These are phyloP conservation scores for Candida verbasci DNA, from an alignment of 805 yeast species.

Conservation along the genomic window DNA sequence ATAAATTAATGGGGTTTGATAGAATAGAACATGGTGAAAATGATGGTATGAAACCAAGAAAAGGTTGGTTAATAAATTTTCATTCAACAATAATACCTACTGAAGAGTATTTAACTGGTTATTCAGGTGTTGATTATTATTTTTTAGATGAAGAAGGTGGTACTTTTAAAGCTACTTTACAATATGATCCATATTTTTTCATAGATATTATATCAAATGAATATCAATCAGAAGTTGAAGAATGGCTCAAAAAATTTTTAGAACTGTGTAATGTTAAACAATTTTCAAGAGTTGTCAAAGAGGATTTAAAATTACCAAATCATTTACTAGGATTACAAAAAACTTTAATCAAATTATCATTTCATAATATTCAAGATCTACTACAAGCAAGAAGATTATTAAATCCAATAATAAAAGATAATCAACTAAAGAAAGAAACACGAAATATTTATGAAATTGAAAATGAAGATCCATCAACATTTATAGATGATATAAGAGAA, in stretches of 20 bases:
- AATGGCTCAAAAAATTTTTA: constrained; percentile 62
- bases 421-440: constrained; percentile 56
- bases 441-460: constrained; percentile 60
- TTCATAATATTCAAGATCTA: constrained; percentile 72
- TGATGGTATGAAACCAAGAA: constrained; percentile 41
- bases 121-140: constrained; percentile 89
- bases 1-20: constrained; percentile 83
- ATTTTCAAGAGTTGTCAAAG: constrained; percentile 56
- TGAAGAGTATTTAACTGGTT: constrained; percentile 57
- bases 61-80: constrained; percentile 94
- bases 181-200: constrained; percentile 83
- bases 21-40: constrained; percentile 68
- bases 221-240: constrained; percentile 76
- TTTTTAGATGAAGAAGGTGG: constrained; percentile 97
- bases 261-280: constrained; percentile 57
- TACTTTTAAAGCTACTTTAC: constrained; percentile 79
- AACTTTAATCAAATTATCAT: constrained; percentile 60
- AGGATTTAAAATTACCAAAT: constrained; percentile 78
- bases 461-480: constrained; percentile 45
- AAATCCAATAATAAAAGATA: constrained; percentile 66
- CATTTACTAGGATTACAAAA: constrained; percentile 77
- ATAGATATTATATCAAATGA: constrained; percentile 55
- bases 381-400: constrained; percentile 67
- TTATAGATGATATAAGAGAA: constrained; percentile 79
- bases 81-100: constrained; percentile 75